These are phyloP conservation scores for Blastocystis sp. DNA, from an alignment of 352 stramenopile genomes.

Conservation along the genomic window DNA sequence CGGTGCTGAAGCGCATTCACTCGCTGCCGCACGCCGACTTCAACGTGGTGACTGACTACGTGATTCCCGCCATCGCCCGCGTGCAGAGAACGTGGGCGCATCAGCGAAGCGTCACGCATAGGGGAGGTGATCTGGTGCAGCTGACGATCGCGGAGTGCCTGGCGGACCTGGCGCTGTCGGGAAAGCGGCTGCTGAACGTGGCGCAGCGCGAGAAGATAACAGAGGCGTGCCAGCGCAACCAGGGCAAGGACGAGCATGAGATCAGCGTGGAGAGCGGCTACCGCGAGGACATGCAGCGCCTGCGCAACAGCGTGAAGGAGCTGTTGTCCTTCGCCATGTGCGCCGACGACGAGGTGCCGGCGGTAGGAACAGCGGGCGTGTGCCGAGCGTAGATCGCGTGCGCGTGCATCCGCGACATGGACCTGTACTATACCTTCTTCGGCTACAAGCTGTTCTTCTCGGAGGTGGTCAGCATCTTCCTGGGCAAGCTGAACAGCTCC, in stretches of 20 bases:
- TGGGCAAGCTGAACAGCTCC: conserved; percentile 17
- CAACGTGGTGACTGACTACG: conserved; percentile 40
- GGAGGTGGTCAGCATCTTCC: conserved; percentile 12
- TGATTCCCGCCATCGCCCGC: conserved; percentile 1
- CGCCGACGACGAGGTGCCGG: conserved; percentile 37
- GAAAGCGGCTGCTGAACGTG: conserved; percentile 50
- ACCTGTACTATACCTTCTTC: conserved; percentile 56
- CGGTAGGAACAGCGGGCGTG: neutral
- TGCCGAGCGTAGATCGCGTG: conserved; percentile 45
- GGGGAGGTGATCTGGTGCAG: conserved; percentile 6
- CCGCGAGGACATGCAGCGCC: conserved; percentile 39
- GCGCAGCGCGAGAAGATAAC: conserved; percentile 48
- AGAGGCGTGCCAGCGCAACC: conserved; percentile 18
- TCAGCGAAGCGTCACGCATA: neutral
- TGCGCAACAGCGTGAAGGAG: conserved; percentile 15
- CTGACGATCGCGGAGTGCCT: conserved; percentile 63
- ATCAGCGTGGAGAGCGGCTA: conserved; percentile 51
- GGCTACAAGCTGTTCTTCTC: conserved; percentile 43
- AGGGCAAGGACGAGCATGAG: neutral
- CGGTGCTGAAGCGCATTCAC: conserved; percentile 16
- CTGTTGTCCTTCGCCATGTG: conserved; percentile 24
- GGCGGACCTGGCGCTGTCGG: conserved; percentile 42
- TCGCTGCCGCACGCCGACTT: conserved; percentile 28
- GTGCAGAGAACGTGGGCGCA: conserved; percentile 1
- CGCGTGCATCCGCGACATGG: conserved; percentile 40